A percentile compares a stretch with the other conserved stretches of the same genome.
These are phyloP conservation scores for Amphirosellinia nigrospora DNA, from an alignment of 495 filamentous ascomycete species.

Conservation along the genomic window DNA sequence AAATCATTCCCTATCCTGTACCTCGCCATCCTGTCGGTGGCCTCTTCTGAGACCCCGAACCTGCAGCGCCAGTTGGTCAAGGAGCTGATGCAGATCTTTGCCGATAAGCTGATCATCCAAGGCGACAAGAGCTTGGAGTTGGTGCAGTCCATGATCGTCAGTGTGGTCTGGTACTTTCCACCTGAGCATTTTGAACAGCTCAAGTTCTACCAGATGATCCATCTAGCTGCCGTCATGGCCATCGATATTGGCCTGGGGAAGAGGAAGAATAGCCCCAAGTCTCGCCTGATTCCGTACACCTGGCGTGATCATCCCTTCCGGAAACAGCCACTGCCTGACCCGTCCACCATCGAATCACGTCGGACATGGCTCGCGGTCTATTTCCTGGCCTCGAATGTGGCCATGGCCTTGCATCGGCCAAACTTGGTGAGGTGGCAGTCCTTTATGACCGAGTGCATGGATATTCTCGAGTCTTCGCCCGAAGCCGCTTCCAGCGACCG, in stretches of 20 bases:
- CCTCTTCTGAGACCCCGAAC: constrained; percentile 64
- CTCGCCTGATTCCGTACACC: constrained; percentile 44
- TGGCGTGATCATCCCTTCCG: constrained; percentile 58
- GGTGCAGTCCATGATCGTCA: constrained; percentile 78
- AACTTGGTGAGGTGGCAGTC: constrained; percentile 81
- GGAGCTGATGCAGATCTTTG: constrained; percentile 75
- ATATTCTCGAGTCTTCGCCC: constrained; percentile 72
- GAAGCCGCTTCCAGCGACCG: constrained; percentile 76
- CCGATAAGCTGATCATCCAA: constrained; percentile 73
- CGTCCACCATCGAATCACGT: constrained; percentile 72
- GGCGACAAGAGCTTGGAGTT: constrained; percentile 88
- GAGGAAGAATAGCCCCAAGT: constrained; percentile 51
- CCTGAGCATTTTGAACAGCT: constrained; percentile 85
- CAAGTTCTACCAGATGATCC: constrained; percentile 88
- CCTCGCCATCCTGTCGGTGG: constrained; percentile 75
- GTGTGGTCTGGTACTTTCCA: constrained; percentile 80
- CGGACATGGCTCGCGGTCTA: constrained; percentile 85
- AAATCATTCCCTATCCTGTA: constrained; percentile 79
- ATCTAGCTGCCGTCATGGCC: constrained; percentile 82
- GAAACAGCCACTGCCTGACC: constrained; percentile 58
- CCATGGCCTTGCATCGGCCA: constrained; percentile 80
- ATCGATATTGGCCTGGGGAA: constrained; percentile 86
- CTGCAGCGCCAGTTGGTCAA: constrained; percentile 66
- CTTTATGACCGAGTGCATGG: constrained; percentile 85
- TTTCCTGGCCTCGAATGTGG: constrained; percentile 71